phyloP scores from a whole-genome alignment of 2,329 filamentous ascomycete species.

The Blumeria hordei region DNA sequence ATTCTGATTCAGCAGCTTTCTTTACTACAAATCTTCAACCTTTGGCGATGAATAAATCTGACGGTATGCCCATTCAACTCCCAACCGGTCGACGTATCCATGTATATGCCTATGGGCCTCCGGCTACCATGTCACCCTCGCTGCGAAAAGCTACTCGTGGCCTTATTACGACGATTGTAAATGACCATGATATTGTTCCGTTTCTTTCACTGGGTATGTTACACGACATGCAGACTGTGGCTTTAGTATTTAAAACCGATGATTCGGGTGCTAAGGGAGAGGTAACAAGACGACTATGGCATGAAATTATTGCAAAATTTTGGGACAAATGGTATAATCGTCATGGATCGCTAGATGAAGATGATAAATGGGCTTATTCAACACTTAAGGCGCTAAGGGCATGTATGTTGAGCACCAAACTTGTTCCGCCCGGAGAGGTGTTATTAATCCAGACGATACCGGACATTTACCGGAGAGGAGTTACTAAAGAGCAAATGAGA shows the following conservation, averaged over 20 bases:
- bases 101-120: conserved; percentile 57
- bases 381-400: conserved; percentile 40
- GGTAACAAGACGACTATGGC: conserved; percentile 41
- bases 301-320: conserved; percentile 35
- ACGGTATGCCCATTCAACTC: conserved; percentile 19
- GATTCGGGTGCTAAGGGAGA: conserved; percentile 41
- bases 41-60: conserved; percentile 32
- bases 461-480: conserved; percentile 43
- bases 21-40: conserved; percentile 40
- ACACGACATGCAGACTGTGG: conserved; percentile 50
- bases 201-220: conserved; percentile 48
- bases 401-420: conserved; percentile 43
- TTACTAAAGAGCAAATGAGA: conserved; percentile 24
- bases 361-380: conserved; percentile 44
- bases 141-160: conserved; percentile 46
- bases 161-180: conserved; percentile 49
- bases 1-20: conserved; percentile 19
- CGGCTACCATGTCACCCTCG: conserved; percentile 45
- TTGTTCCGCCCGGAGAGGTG: conserved; percentile 54
- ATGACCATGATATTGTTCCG: conserved; percentile 51
- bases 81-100: conserved; percentile 48
- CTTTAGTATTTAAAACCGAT: conserved; percentile 50
- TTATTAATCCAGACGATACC: conserved; percentile 45
- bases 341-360: conserved; percentile 20
- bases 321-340: conserved; percentile 31